These are phyloP conservation scores for Iris pallida DNA, from an alignment of 116 monocot species.

Conservation along the genomic window DNA sequence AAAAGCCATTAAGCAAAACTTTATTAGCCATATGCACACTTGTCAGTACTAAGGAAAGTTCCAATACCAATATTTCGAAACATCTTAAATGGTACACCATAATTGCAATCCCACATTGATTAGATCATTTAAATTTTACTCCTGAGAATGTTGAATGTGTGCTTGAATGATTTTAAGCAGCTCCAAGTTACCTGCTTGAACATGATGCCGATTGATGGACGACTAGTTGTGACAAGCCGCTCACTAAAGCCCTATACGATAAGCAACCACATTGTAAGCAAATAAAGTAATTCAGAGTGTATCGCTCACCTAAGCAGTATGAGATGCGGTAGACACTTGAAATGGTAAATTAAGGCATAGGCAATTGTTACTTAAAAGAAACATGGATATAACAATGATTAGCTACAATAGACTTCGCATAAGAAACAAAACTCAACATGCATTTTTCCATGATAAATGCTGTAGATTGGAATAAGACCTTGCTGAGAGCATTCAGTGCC, in stretches of 20 bases:
- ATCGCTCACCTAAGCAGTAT: not conserved
- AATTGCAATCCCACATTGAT: not conserved
- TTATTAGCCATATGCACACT: not conserved
- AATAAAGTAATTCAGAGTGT: not conserved
- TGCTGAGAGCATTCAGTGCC: constrained; percentile 91
- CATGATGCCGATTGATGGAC: constrained; percentile 82
- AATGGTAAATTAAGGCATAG: not conserved
- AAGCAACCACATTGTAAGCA: constrained; percentile 6
- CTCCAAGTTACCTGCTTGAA: constrained; percentile 66
- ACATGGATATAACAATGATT: too few species aligned
- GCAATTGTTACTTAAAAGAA: not conserved
- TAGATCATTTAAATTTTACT: not conserved
- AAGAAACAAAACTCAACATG: too few species aligned
- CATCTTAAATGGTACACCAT: not conserved
- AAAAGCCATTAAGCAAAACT: constrained; percentile 11
- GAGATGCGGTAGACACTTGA: not conserved
- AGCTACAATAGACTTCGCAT: too few species aligned
- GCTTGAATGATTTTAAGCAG: not conserved
- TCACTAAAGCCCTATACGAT: constrained; percentile 77
- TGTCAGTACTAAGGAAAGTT: too few species aligned
- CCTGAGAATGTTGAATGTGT: not conserved
- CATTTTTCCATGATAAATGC: not conserved
- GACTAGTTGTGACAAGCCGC: constrained; percentile 53
- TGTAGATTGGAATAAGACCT: constrained; percentile 38
- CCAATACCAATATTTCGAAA: not conserved